These are phyloP conservation scores for Penstemon eatonii DNA, from an alignment of 257 asterid species.

Conservation along the genomic window DNA sequence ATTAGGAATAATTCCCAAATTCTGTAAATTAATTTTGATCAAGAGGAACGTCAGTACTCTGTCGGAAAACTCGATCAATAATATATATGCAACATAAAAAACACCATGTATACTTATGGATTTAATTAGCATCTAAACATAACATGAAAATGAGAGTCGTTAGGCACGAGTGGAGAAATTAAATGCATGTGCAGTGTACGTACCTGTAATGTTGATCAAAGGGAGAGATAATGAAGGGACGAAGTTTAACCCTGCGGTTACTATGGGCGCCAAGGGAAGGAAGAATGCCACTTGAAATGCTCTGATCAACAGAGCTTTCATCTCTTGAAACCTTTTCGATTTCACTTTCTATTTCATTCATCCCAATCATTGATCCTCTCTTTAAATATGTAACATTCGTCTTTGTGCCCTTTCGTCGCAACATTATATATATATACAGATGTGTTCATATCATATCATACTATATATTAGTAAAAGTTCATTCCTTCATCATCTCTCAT, in stretches of 20 bases:
- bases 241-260: conserved; percentile 44
- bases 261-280: conserved; percentile 71
- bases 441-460: too few species aligned
- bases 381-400: background rate
- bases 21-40: conserved; percentile 38
- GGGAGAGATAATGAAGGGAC: conserved; percentile 52
- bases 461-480: too few species aligned
- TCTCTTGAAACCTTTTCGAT: conserved; percentile 44
- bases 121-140: background rate
- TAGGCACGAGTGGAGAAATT: too few species aligned
- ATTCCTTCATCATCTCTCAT: too few species aligned
- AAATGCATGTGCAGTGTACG: background rate
- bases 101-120: too few species aligned
- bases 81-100: too few species aligned
- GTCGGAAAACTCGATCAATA: too few species aligned
- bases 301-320: conserved; percentile 45
- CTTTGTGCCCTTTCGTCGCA: background rate
- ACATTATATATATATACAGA: too few species aligned
- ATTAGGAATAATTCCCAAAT: conserved; percentile 59
- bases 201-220: conserved; percentile 60
- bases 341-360: conserved; percentile 41
- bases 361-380: conserved; percentile 28
- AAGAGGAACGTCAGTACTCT: too few species aligned
- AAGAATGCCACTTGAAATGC: conserved; percentile 53
- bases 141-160: too few species aligned